Evolutionary conservation across 441 rosid species (phyloP).

Genomic region (Gossypium trilobum): DNA sequence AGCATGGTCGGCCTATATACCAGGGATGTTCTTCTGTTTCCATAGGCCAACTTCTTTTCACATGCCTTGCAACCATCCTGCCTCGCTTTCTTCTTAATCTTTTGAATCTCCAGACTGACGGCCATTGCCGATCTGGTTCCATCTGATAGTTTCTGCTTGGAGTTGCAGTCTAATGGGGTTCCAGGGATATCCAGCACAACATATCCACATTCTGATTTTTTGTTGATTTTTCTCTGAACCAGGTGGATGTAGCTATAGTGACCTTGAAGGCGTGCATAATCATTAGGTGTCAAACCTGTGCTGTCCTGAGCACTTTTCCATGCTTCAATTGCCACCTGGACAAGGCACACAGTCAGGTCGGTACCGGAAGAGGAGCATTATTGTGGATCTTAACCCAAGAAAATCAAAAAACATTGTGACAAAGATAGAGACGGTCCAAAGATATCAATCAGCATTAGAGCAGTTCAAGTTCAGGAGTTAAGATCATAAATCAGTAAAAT

Average conservation of each 20-base stretch:
- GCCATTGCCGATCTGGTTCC: constrained; percentile 16
- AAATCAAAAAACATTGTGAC: background rate
- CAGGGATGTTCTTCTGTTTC: constrained; percentile 17
- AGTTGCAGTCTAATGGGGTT: constrained; percentile 13
- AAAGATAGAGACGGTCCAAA: background rate
- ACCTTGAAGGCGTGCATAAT: constrained; percentile 40
- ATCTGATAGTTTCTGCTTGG: constrained; percentile 19
- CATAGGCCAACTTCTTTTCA: constrained; percentile 21
- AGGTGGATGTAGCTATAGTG: constrained; percentile 35
- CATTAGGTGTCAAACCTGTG: constrained; percentile 43
- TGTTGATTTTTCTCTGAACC: constrained; percentile 32
- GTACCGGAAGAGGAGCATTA: background rate
- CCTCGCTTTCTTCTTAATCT: constrained; percentile 6
- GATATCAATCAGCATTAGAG: background rate
- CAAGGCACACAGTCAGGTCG: constrained; percentile 7
- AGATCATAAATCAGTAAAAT: background rate
- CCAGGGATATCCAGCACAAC: constrained; percentile 31
- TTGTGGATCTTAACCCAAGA: background rate
- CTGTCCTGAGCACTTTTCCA: constrained; percentile 42
- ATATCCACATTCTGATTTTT: constrained; percentile 21
- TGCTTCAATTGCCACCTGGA: constrained; percentile 38
- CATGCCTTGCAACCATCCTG: constrained; percentile 29
- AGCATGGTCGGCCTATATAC: constrained; percentile 39
- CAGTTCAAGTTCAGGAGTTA: background rate
- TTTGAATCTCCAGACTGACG: constrained; percentile 21